phyloP scores from a whole-genome alignment of 345 rosid genomes.

The Rhodamnia argentea region DNA sequence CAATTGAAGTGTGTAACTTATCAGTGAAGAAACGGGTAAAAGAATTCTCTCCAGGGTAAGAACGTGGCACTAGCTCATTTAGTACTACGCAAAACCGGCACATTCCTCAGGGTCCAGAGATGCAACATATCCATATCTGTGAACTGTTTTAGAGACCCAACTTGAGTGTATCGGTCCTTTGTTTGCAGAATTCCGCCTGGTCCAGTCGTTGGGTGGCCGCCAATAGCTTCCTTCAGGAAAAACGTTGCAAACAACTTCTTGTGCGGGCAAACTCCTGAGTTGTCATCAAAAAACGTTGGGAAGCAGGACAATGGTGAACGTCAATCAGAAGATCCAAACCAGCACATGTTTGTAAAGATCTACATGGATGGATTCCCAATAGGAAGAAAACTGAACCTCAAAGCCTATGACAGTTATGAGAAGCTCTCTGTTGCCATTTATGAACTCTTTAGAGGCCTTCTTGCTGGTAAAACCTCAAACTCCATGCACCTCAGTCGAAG shows the following conservation, averaged over 20 bases:
- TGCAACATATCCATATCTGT: background rate
- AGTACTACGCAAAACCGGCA: background rate
- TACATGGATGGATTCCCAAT: slow-evolving; percentile 42
- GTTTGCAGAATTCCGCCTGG: slow-evolving; percentile 17
- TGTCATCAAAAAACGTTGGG: background rate
- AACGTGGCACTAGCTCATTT: background rate
- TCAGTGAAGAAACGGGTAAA: background rate
- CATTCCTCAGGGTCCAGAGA: background rate
- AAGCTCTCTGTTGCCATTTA: slow-evolving; percentile 31
- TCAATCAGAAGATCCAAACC: slow-evolving; percentile 2
- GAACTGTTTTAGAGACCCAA: background rate
- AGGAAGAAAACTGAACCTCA: slow-evolving; percentile 36
- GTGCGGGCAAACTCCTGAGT: background rate
- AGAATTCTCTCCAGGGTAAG: background rate
- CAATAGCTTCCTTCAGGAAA: slow-evolving; percentile 29
- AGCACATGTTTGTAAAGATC: slow-evolving; percentile 21
- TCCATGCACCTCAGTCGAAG: background rate
- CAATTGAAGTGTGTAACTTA: background rate
- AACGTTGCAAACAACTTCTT: slow-evolving; percentile 9
- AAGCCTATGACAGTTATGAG: slow-evolving; percentile 31
- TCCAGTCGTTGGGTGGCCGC: slow-evolving; percentile 41
- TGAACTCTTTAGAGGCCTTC: slow-evolving; percentile 31
- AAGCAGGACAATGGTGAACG: background rate
- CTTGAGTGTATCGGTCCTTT: background rate
- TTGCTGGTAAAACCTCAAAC: slow-evolving; percentile 16